These are phyloP conservation scores for Paraurostyla sp. DNA, from an alignment of 73 alveolate species.

Conservation along the genomic window DNA sequence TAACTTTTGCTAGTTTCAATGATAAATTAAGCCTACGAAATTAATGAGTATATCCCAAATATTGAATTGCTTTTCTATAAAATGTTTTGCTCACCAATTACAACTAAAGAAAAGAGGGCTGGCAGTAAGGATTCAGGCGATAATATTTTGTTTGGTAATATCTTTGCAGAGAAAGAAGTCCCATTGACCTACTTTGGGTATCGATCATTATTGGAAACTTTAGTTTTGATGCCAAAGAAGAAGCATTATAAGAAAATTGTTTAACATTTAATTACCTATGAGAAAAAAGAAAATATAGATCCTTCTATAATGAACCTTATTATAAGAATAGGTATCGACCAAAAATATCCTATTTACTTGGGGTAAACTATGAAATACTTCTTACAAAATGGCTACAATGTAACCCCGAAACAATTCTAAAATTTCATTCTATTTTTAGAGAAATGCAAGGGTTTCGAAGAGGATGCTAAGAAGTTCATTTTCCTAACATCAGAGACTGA, in stretches of 20 bases:
- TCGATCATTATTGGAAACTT: slow-evolving; percentile 34
- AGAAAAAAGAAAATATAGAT: slow-evolving; percentile 2
- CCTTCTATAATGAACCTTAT: slow-evolving; percentile 4
- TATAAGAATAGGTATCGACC: slow-evolving; percentile 16
- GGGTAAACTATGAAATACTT: slow-evolving; percentile 46
- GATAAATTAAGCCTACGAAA: slow-evolving; percentile 26
- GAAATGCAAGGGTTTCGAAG: slow-evolving; percentile 65
- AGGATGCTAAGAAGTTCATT: slow-evolving; percentile 62
- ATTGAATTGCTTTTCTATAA: slow-evolving; percentile 30
- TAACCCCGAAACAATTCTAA: neutral
- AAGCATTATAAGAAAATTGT: slow-evolving; percentile 56
- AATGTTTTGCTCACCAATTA: slow-evolving; percentile 54
- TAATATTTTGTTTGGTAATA: slow-evolving; percentile 2
- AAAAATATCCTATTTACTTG: slow-evolving; percentile 28
- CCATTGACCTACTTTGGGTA: slow-evolving; percentile 3
- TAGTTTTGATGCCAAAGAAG: slow-evolving; percentile 43
- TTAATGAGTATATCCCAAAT: slow-evolving; percentile 44
- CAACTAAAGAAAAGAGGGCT: slow-evolving; percentile 18
- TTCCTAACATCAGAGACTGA: slow-evolving; percentile 35
- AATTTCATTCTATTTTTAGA: slow-evolving; percentile 40
- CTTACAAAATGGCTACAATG: neutral
- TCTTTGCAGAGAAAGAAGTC: slow-evolving; percentile 44
- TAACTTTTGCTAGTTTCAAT: neutral
- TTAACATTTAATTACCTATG: neutral
- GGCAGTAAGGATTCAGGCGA: slow-evolving; percentile 16